These are phyloP conservation scores for Exserohilum rostratum DNA, from an alignment of 2,329 filamentous ascomycete genomes.

Conservation along the genomic window DNA sequence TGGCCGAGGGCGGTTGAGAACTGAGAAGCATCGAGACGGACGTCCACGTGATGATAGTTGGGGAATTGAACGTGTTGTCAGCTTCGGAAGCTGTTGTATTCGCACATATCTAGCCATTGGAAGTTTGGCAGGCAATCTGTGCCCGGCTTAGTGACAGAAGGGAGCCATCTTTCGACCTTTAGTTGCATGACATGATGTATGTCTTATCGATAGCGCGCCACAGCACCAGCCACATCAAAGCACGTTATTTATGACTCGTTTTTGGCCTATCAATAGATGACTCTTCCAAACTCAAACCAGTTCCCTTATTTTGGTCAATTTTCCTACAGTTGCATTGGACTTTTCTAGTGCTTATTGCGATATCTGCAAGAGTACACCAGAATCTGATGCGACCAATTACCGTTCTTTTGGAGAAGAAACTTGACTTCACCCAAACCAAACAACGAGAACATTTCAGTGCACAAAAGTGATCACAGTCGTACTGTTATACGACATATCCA, in stretches of 20 bases:
- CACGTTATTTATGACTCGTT: conserved; percentile 4
- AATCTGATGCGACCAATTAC: not conserved
- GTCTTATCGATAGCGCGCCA: conserved; percentile 33
- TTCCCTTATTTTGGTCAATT: not conserved
- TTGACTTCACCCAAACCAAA: not conserved
- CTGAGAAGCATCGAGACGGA: conserved; percentile 68
- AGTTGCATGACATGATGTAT: conserved; percentile 15
- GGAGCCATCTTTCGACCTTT: not conserved
- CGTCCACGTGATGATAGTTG: not conserved
- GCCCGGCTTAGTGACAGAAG: not conserved
- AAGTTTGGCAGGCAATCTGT: not conserved
- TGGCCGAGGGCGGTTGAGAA: conserved; percentile 81
- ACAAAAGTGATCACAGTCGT: not conserved
- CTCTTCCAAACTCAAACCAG: not conserved
- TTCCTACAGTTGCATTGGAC: too few relatives aligned
- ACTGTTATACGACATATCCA: not conserved
- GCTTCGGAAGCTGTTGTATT: conserved; percentile 14
- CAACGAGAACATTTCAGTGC: not conserved
- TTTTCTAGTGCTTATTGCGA: too few relatives aligned
- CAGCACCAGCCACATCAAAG: conserved; percentile 20
- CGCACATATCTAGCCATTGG: conserved; percentile 26
- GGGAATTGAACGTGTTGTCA: not conserved
- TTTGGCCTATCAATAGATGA: not conserved
- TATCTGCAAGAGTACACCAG: too few relatives aligned
- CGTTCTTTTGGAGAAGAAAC: not conserved